Base-by-base conservation (phyloP, 2,329 filamentous ascomycete species). In the Neodidymelliopsis sp. region DNA sequence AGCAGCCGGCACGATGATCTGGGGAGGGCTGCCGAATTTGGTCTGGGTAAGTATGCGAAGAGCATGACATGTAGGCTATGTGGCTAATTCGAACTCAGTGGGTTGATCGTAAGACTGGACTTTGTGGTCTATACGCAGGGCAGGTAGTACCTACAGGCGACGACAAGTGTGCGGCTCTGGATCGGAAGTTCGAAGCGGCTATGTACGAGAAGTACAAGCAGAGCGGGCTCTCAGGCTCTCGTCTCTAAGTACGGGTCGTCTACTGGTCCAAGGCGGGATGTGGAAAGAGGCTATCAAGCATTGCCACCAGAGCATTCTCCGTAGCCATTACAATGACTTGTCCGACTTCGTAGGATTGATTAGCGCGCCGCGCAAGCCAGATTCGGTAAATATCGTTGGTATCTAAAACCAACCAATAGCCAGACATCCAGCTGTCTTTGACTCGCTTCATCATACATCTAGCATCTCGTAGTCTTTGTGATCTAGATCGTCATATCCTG, bases 131-230 rank as follows among this genome's bases (percentile, higher is more conserved):
- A 1, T 72, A 63, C 20, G 67, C 65, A 0, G 39, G 44, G 0
- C 70, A 73, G 39, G 54, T 72, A 0, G 4, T 67, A 0, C 71
- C 70, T 1, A 56, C 63, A 0, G 69, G 69, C 0, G 70, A 74
- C 31, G 37, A 36, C 0, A 64, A 53, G 31, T 38, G 34, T 22
- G 54, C 53, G 6, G 52, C 22, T 1, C 9, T 66, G 39, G 43
- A 49, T 6, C 43, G 53, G 3, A 54, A 39, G 41, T 68, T 67
- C 36, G 58, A 67, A 27, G 56, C 36, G 1, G 63, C 31, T 6
- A 53, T 64, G 25, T 64, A 63, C 42, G 49, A 61, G 40, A 36
- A 49, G 46, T 56, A 55, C 23, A 48, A 42, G 24, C 30, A 54
- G 27, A 51, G 25, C 15, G 25, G 29, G n/a, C 34, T 22, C 37